phyloP scores from a whole-genome alignment of 192 early-diverging fungal species.

The Physocladia obscura region DNA sequence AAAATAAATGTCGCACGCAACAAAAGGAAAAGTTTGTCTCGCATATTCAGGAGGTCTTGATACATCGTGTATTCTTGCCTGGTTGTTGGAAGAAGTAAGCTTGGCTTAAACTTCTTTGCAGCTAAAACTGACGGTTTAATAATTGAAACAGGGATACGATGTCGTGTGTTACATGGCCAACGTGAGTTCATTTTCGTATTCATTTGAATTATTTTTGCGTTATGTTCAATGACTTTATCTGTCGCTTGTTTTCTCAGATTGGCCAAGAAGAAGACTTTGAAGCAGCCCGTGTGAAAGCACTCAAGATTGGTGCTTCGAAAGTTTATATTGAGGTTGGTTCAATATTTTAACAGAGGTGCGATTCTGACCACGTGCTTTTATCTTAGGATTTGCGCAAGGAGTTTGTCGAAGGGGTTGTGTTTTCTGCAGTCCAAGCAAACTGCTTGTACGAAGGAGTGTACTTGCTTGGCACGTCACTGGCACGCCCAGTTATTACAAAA shows the following conservation, averaged over 20 bases:
- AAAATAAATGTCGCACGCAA: not conserved
- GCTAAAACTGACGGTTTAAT: too few relatives aligned
- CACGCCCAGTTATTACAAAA: slow-evolving; percentile 93
- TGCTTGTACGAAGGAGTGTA: slow-evolving; percentile 94
- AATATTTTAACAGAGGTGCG: slow-evolving; percentile 3
- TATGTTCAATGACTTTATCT: not conserved
- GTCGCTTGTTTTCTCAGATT: slow-evolving; percentile 41
- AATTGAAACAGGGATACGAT: slow-evolving; percentile 90
- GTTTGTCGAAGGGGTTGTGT: slow-evolving; percentile 91
- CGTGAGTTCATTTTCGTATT: slow-evolving; percentile 9
- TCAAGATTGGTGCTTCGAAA: slow-evolving; percentile 87
- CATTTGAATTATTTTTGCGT: too few relatives aligned
- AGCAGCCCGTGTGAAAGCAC: slow-evolving; percentile 87
- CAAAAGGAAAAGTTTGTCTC: slow-evolving; percentile 23
- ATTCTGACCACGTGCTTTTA: not conserved
- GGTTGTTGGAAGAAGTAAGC: slow-evolving; percentile 86
- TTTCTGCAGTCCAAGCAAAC: slow-evolving; percentile 92
- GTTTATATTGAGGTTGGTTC: slow-evolving; percentile 84
- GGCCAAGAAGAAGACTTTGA: slow-evolving; percentile 99
- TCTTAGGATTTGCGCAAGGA: slow-evolving; percentile 83
- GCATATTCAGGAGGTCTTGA: slow-evolving; percentile 87
- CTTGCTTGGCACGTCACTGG: slow-evolving; percentile 94
- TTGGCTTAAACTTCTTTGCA: not conserved
- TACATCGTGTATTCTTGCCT: slow-evolving; percentile 98
- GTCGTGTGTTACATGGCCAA: slow-evolving; percentile 97